These are phyloP conservation scores for Pestalotiopsis sp. DNA, from an alignment of 2,329 filamentous ascomycete species.

Conservation along the genomic window DNA sequence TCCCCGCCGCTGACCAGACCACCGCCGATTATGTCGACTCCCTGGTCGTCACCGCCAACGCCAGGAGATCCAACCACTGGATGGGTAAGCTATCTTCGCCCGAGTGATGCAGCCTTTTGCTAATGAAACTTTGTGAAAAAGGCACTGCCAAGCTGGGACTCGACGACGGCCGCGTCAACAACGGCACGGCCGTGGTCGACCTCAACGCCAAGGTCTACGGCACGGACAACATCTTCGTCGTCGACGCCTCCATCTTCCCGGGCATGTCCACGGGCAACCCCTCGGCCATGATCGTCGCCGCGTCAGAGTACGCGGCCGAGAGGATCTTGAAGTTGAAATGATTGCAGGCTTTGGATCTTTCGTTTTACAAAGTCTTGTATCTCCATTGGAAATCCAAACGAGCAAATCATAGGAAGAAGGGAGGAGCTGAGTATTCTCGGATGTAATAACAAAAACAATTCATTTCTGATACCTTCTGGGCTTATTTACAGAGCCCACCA, in stretches of 20 bases:
- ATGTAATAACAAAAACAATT: no score
- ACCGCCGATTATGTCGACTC: slow-evolving; percentile 55
- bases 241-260: slow-evolving; percentile 69
- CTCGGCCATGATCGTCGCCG: slow-evolving; percentile 40
- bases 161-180: slow-evolving; percentile 50
- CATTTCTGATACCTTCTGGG: no score
- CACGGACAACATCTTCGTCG: slow-evolving; percentile 67
- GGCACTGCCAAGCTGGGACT: slow-evolving; percentile 60
- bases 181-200: slow-evolving; percentile 62
- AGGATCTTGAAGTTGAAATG: slow-evolving; percentile 29
- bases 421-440: no score
- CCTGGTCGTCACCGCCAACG: slow-evolving; percentile 34
- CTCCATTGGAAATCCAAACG: not conserved
- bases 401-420: not conserved
- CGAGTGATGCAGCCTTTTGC: slow-evolving; percentile 9
- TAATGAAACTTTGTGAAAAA: slow-evolving; percentile 10
- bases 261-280: slow-evolving; percentile 71
- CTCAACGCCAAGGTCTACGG: slow-evolving; percentile 66
- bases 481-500: no score
- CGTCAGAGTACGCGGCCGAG: slow-evolving; percentile 37
- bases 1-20: slow-evolving; percentile 52
- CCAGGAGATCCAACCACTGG: slow-evolving; percentile 52
- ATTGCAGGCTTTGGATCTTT: not conserved
- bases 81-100: slow-evolving; percentile 36
- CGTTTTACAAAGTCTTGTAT: not conserved